A percentile compares a stretch with the other conserved stretches of the same genome.
phyloP scores from a whole-genome alignment of 108 stramenopile genomes.

The Skeletonema tropicum region DNA sequence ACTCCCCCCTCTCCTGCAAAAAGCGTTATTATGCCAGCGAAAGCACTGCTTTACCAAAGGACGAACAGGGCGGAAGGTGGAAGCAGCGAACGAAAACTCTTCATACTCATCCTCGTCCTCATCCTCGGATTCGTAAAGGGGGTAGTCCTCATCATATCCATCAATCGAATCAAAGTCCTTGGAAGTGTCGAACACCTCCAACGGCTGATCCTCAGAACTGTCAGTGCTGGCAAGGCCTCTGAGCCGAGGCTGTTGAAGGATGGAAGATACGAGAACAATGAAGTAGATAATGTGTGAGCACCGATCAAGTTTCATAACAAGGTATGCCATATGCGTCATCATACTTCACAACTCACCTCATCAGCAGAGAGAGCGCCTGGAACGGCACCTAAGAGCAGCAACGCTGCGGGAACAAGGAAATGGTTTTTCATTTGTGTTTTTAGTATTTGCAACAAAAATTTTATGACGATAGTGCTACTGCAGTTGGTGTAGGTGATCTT shows the following conservation, averaged over 20 bases:
- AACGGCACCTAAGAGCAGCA: background rate
- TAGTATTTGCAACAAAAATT: no score
- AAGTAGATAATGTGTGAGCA: background rate
- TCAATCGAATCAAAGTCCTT: background rate
- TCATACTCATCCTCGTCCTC: no score
- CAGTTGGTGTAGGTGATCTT: no score
- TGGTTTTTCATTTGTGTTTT: background rate
- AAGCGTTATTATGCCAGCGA: background rate
- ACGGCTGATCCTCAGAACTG: background rate
- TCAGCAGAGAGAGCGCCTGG: background rate
- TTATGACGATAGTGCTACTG: no score
- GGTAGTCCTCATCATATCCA: background rate
- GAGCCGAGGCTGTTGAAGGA: background rate
- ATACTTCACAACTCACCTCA: background rate
- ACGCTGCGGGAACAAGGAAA: background rate
- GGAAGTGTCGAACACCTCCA: background rate
- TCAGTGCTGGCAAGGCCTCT: background rate
- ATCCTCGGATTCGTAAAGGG: background rate
- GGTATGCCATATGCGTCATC: no score
- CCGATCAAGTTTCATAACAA: background rate
- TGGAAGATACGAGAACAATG: background rate
- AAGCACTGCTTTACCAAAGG: background rate
- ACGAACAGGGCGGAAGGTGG: background rate
- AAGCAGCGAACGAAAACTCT: background rate
- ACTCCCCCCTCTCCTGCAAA: constrained; percentile 15